phyloP scores from a whole-genome alignment of 352 stramenopile species.

The Phytophthora ramorum region DNA sequence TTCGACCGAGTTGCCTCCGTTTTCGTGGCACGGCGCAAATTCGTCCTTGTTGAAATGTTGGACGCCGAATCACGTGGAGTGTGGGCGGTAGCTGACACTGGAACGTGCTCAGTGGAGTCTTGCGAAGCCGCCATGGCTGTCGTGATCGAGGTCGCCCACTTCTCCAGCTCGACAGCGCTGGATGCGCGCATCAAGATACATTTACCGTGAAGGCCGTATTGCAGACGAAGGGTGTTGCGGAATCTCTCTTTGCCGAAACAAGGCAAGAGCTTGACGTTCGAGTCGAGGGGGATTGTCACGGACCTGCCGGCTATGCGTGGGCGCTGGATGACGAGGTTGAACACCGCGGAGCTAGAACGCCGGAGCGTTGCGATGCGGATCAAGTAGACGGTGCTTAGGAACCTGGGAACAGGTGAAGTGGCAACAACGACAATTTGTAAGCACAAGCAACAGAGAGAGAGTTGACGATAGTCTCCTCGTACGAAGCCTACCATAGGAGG shows the following conservation, averaged over 20 bases:
- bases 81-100: neutral
- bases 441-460: neutral
- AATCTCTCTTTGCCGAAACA: constrained; percentile 5
- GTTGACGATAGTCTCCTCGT: neutral
- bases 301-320: constrained; percentile 25
- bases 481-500: constrained; percentile 25
- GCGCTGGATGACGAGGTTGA: constrained; percentile 32
- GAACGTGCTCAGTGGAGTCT: neutral
- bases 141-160: constrained; percentile 18
- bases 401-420: constrained; percentile 13
- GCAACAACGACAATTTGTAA: neutral
- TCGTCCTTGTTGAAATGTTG: neutral
- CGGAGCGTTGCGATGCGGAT: constrained; percentile 1
- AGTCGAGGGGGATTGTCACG: constrained; percentile 30
- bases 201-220: constrained; percentile 13
- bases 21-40: neutral
- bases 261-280: constrained; percentile 18
- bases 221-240: constrained; percentile 26
- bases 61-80: neutral
- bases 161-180: constrained; percentile 12
- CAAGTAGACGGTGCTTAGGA: constrained; percentile 28
- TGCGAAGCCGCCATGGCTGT: neutral
- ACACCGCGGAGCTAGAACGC: neutral
- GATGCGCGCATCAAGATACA: constrained; percentile 18
- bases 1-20: neutral